These are phyloP conservation scores for Tolypocladium ovalisporum DNA, from an alignment of 2,329 filamentous ascomycete species.

Conservation along the genomic window DNA sequence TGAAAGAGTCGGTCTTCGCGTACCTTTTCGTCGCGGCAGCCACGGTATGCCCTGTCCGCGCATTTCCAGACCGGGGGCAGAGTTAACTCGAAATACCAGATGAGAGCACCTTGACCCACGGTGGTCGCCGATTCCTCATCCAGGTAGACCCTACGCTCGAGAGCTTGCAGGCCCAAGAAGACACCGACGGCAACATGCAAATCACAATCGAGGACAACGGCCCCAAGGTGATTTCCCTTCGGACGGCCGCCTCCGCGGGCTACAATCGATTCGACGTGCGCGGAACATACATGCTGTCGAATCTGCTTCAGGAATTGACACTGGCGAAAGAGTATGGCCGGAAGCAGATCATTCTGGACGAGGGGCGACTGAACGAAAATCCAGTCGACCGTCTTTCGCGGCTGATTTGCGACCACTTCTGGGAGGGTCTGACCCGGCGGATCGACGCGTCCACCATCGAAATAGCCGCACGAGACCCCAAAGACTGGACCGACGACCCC, in stretches of 20 bases:
- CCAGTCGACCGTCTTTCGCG: constrained; percentile 80
- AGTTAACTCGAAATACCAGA: constrained; percentile 38
- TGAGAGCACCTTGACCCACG: constrained; percentile 54
- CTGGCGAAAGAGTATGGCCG: constrained; percentile 85
- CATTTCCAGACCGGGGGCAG: not conserved
- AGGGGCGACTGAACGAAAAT: constrained; percentile 87
- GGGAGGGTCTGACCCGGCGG: constrained; percentile 78
- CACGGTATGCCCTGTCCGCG: constrained; percentile 32
- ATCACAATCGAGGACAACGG: constrained; percentile 96
- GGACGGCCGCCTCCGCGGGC: constrained; percentile 77
- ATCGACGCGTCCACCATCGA: constrained; percentile 87
- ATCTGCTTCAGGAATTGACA: constrained; percentile 87
- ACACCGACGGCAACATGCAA: constrained; percentile 89
- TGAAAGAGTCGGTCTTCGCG: constrained; percentile 37
- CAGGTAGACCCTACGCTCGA: constrained; percentile 77
- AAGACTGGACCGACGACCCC: constrained; percentile 89
- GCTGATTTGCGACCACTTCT: constrained; percentile 83
- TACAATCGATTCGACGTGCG: constrained; percentile 83
- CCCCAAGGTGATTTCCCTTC: constrained; percentile 79
- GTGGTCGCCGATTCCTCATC: constrained; percentile 66
- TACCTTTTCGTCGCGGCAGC: constrained; percentile 47
- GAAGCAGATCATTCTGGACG: constrained; percentile 83
- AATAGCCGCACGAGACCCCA: constrained; percentile 77
- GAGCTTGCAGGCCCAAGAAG: constrained; percentile 71
- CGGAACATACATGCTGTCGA: constrained; percentile 95